phyloP scores from a whole-genome alignment of 352 stramenopile species.

The Phytopythium sindhum region DNA sequence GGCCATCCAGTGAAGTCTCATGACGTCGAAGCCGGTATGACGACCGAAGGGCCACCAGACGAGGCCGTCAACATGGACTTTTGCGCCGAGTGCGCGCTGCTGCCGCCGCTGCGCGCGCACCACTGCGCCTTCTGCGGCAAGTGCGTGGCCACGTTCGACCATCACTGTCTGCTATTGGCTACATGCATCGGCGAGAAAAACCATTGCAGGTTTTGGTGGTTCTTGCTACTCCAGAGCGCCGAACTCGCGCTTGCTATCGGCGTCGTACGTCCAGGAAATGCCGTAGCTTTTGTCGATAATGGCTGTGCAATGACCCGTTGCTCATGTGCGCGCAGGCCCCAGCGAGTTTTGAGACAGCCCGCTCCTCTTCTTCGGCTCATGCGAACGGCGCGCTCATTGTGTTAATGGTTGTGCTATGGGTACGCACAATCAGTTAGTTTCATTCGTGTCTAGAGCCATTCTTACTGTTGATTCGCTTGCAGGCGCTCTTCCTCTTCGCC shows the following conservation, averaged over 20 bases:
- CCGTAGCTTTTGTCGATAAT: neutral
- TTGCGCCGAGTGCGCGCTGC: conserved; percentile 23
- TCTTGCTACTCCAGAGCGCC: conserved; percentile 34
- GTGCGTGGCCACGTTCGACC: conserved; percentile 91
- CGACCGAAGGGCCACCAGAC: neutral
- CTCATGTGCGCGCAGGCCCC: conserved; percentile 12
- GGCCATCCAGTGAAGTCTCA: too few relatives aligned
- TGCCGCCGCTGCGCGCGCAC: conserved; percentile 73
- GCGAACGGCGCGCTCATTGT: conserved; percentile 18
- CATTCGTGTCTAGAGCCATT: neutral
- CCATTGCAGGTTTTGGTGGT: conserved; percentile 86
- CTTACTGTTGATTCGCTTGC: neutral
- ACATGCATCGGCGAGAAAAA: conserved; percentile 90
- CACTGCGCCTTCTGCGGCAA: conserved; percentile 76
- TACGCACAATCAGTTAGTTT: conserved; percentile 6
- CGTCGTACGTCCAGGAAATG: conserved; percentile 18
- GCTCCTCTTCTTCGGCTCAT: conserved; percentile 19
- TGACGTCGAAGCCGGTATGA: neutral
- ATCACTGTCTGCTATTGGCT: conserved; percentile 87
- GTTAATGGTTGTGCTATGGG: conserved; percentile 21
- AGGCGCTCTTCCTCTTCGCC: conserved; percentile 15
- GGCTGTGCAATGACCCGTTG: neutral
- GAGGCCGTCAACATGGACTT: conserved; percentile 15
- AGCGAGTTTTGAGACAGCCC: conserved; percentile 5
- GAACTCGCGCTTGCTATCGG: conserved; percentile 19